Conservation (phyloP, 306 rosid species). For the Fragaria nilgerrensis region DNA sequence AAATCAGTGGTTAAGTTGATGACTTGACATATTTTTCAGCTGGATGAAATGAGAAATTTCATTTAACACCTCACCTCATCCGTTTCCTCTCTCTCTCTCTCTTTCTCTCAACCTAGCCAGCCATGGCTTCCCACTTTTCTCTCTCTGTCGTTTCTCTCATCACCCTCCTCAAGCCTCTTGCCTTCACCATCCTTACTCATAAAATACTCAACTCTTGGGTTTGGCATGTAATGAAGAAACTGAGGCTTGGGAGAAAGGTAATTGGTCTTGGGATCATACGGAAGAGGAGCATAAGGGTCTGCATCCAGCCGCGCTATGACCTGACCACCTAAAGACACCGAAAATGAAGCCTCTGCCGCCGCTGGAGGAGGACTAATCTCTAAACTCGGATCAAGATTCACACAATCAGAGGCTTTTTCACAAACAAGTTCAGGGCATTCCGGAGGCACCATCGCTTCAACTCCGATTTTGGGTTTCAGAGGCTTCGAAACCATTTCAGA, state of each 20-base stretch:
- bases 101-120: no score
- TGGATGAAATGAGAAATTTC: no score
- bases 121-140: no score
- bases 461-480: slow-evolving; percentile 22
- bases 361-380: slow-evolving; percentile 69
- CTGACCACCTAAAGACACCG: slow-evolving; percentile 15
- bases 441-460: slow-evolving; percentile 6
- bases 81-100: no score
- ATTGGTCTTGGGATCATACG: slow-evolving; percentile 80
- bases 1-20: no score
- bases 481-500: slow-evolving; percentile 16
- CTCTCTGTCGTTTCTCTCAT: no score
- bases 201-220: slow-evolving; percentile 43
- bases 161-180: slow-evolving; percentile 37
- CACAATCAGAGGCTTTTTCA: slow-evolving; percentile 34
- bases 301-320: slow-evolving; percentile 55
- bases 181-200: slow-evolving; percentile 35
- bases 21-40: no score
- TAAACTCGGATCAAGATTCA: slow-evolving; percentile 64
- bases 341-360: slow-evolving; percentile 22
- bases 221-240: slow-evolving; percentile 75
- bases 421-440: slow-evolving; percentile 17
- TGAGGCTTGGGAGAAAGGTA: slow-evolving; percentile 81
- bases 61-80: no score
- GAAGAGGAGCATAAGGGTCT: slow-evolving; percentile 56